Percentiles rank a stretch among this genome's conserved stretches.
Evolutionary conservation across 2,329 filamentous ascomycete genomes (phyloP).

Genomic region (Colletotrichum sp.): DNA sequence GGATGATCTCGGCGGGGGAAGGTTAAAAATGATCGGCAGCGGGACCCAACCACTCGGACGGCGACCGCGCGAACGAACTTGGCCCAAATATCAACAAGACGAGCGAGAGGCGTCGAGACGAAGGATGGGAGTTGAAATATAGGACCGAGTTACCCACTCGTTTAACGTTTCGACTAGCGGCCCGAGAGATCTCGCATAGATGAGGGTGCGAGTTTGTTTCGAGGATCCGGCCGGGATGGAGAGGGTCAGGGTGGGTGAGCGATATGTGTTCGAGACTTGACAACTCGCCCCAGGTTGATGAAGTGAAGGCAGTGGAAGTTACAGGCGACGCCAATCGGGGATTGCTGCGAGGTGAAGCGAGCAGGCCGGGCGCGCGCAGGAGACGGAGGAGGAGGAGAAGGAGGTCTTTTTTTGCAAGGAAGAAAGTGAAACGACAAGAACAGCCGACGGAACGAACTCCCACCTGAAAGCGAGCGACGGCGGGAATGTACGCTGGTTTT

Average conservation of each 20-base stretch:
- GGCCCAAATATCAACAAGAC: neutral
- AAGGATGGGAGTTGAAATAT: slow-evolving; percentile 14
- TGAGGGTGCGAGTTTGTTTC: slow-evolving; percentile 10
- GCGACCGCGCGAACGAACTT: neutral
- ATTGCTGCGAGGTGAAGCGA: neutral
- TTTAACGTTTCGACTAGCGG: slow-evolving; percentile 18
- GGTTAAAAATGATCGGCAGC: slow-evolving; percentile 3
- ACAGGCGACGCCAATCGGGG: slow-evolving; percentile 3
- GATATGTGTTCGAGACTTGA: slow-evolving; percentile 1
- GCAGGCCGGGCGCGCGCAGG: neutral
- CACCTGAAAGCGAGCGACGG: neutral
- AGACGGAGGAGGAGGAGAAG: neutral
- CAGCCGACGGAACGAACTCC: neutral
- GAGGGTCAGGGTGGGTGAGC: neutral
- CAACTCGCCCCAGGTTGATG: slow-evolving; percentile 5
- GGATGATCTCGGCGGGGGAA: neutral
- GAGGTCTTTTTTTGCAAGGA: slow-evolving; percentile 5
- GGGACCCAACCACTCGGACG: slow-evolving; percentile 8
- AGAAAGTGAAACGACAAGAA: slow-evolving; percentile 15
- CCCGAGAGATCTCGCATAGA: slow-evolving; percentile 19
- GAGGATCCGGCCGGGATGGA: slow-evolving; percentile 5
- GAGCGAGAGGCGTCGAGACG: neutral
- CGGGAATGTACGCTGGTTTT: slow-evolving; percentile 17
- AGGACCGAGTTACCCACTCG: slow-evolving; percentile 16
- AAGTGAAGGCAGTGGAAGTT: neutral